phyloP scores from a whole-genome alignment of 179 eudicot genomes.

The Vitellaria paradoxa region DNA sequence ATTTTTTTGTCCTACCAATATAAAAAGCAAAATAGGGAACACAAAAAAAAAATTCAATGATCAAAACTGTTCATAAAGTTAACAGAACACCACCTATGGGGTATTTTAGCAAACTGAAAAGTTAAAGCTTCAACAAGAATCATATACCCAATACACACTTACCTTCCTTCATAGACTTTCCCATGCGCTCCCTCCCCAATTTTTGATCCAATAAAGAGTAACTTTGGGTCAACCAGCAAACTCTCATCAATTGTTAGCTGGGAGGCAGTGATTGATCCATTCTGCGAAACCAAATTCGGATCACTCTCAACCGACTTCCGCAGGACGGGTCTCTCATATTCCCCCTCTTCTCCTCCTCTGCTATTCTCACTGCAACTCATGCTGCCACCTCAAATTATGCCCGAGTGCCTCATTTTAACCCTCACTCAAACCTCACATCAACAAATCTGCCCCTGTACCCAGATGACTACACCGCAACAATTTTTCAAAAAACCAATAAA shows the following conservation, averaged over 20 bases:
- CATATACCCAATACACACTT: constrained; percentile 9
- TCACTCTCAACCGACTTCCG: constrained; percentile 33
- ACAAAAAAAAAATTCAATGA: background rate
- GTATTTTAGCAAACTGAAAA: background rate
- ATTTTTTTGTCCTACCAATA: no score
- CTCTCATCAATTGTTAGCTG: constrained; percentile 61
- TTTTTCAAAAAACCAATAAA: background rate
- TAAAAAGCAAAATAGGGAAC: background rate
- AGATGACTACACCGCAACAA: background rate
- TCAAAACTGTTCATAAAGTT: background rate
- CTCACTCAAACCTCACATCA: constrained; percentile 13
- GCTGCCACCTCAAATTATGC: constrained; percentile 36
- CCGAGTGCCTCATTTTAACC: constrained; percentile 54
- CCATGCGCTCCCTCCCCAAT: constrained; percentile 99
- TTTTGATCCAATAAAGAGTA: constrained; percentile 82
- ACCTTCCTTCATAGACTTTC: constrained; percentile 96
- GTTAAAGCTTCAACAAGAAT: background rate
- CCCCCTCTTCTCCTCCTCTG: constrained; percentile 32
- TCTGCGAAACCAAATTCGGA: constrained; percentile 31
- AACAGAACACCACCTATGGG: background rate
- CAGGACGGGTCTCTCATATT: constrained; percentile 19
- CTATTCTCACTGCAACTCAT: constrained; percentile 56
- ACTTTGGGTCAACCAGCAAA: constrained; percentile 80
- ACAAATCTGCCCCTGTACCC: background rate
- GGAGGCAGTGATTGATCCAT: constrained; percentile 47